Evolutionary conservation across 768 basidiomycete genomes (phyloP), one percentile per base, ranked within the genome.

Genomic region (Xerocomus potaroensis): DNA sequence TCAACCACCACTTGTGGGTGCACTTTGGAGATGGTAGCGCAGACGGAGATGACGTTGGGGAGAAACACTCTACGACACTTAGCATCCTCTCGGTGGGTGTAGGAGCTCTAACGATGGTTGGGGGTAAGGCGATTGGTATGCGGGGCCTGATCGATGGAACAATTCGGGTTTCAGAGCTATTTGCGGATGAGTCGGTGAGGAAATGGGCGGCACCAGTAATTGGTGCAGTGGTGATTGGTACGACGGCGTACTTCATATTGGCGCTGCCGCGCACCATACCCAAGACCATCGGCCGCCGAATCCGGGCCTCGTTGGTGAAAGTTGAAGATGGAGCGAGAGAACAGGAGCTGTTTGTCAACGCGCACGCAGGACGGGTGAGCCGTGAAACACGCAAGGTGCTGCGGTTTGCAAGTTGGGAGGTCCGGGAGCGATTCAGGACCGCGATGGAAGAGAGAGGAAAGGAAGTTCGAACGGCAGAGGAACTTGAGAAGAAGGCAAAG

Each of bases 301-400:
- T 98, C 47, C 79, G 78, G 51, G 72, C 80, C 3, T 76, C 81
- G 3, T 75, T 96, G 8, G 58, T 75, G 14, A 70, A 65, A 26
- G 54, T 62, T n/a, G 71, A 72, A 35, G 74, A 73, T 24, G 71
- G 65, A 19, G 68, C 72, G 16, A 76, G 76, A 19, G 67, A 72
- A 27, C 77, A 79, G 38, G 73, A 80, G 42, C 65, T 72, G 24
- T 92, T 84, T 59, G 76, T 85, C 24, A 79, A 83, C 46, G 72
- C 69, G 2, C 84, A 97, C 60, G 76, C 79, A 2, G 74, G 71
- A 34, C 75, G 95, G 18, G 76, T 97, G 32, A 72, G 81, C 43
- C 74, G 81, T 30, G 95, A 98, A 76, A 89, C 91, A 19, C 78
- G 95, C 57, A 97, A 97, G 72, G 95, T 99, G 37, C 70, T 99